phyloP scores from a whole-genome alignment of 345 rosid species.

The Arabidopsis suecica region DNA sequence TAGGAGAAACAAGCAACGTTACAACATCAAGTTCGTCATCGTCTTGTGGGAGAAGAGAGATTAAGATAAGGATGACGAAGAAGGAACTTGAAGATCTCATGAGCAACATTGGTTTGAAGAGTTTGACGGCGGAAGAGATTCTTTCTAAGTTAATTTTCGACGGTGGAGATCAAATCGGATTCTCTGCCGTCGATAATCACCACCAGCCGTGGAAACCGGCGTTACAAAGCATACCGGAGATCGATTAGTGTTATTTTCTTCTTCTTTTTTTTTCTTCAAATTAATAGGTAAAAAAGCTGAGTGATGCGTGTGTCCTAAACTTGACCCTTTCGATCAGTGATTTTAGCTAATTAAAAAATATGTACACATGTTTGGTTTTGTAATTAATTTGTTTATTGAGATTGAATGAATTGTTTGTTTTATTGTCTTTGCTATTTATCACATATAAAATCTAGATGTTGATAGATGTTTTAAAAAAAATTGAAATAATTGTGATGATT shows the following conservation, averaged over 20 bases:
- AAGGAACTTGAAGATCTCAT: constrained; percentile 43
- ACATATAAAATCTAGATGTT: neutral
- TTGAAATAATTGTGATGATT: neutral
- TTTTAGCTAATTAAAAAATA: constrained; percentile 13
- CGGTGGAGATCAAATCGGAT: constrained; percentile 30
- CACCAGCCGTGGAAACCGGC: constrained; percentile 44
- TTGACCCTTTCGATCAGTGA: constrained; percentile 23
- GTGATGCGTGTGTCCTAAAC: constrained; percentile 25
- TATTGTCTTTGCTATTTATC: no score
- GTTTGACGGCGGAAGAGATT: constrained; percentile 39
- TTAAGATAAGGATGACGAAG: constrained; percentile 46
- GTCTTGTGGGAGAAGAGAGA: constrained; percentile 37
- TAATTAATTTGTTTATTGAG: neutral
- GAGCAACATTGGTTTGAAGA: constrained; percentile 35
- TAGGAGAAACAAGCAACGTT: constrained; percentile 32
- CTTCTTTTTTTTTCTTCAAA: neutral
- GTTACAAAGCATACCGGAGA: constrained; percentile 47
- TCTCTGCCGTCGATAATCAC: constrained; percentile 16
- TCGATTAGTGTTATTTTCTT: constrained; percentile 11
- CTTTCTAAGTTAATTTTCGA: constrained; percentile 31
- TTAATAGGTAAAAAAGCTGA: neutral
- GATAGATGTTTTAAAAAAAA: neutral
- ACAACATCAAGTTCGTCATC: constrained; percentile 21
- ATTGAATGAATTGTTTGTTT: neutral
- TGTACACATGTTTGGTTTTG: constrained; percentile 24